A percentile compares a stretch with the other conserved stretches of the same genome.
These are phyloP conservation scores for Mastigamoeba balamuthi DNA, from an alignment of 78 protist species.

Conservation along the genomic window DNA sequence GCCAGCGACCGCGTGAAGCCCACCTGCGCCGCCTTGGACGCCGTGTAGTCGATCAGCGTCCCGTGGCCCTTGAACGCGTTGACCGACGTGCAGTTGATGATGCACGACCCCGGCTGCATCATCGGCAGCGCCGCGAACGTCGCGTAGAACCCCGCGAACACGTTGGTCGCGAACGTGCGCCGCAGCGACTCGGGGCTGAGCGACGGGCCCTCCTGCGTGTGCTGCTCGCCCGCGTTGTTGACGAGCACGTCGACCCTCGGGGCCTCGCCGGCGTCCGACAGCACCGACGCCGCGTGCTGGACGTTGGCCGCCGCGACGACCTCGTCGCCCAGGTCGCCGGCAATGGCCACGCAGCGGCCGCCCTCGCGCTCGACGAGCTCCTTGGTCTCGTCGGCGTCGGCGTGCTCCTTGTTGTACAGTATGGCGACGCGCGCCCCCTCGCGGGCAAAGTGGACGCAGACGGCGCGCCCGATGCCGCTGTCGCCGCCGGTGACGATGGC, in stretches of 20 bases:
- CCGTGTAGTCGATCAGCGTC: conserved; percentile 18
- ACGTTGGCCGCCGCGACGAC: not conserved
- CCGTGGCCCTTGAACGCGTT: conserved; percentile 4
- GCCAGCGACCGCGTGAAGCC: conserved; percentile 31
- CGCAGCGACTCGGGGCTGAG: not conserved
- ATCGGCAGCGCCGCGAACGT: not conserved
- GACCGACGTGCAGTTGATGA: conserved; percentile 11
- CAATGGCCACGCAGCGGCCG: not conserved
- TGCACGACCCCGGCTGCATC: conserved; percentile 5
- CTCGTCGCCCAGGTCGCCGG: not conserved
- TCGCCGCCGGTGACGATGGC: conserved; percentile 40
- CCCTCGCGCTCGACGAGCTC: conserved; percentile 10
- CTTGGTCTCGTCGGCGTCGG: conserved; percentile 34
- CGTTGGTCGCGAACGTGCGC: conserved; percentile 15
- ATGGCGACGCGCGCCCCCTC: conserved; percentile 32
- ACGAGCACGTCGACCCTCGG: conserved; percentile 8
- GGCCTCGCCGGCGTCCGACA: not conserved
- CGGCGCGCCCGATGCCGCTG: conserved; percentile 28
- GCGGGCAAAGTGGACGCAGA: conserved; percentile 21
- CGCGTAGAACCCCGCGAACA: not conserved
- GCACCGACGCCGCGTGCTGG: not conserved
- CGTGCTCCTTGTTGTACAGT: conserved; percentile 3
- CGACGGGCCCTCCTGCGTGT: not conserved
- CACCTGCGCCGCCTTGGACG: conserved; percentile 6
- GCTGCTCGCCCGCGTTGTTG: conserved; percentile 15